Evolutionary conservation across 805 yeast genomes (phyloP).

Genomic region (Kodamaea neixiangensis): DNA sequence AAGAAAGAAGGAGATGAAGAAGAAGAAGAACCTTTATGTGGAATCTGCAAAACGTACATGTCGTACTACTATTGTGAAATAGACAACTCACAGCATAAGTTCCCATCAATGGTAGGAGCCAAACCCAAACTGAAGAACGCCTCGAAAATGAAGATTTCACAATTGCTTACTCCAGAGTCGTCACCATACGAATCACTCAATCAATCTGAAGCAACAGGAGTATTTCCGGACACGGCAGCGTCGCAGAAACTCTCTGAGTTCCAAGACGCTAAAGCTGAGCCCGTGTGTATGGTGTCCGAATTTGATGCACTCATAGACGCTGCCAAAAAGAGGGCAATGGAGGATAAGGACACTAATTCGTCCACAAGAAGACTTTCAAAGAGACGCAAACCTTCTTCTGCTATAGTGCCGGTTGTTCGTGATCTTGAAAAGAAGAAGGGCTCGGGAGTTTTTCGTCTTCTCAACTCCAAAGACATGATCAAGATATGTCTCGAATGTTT

Average conservation of each 20-base stretch:
- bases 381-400: constrained; percentile 4
- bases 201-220: constrained; percentile 3
- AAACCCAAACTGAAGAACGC: constrained; percentile 7
- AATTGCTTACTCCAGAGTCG: constrained; percentile 39
- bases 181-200: constrained; percentile 30
- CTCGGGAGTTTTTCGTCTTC: constrained; percentile 8
- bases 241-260: constrained; percentile 8
- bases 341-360: background rate
- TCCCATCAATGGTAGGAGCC: constrained; percentile 11
- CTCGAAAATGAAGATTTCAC: constrained; percentile 13
- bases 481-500: constrained; percentile 35
- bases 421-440: constrained; percentile 1
- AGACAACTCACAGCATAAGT: constrained; percentile 25
- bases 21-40: constrained; percentile 49
- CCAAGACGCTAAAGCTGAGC: background rate
- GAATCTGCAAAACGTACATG: constrained; percentile 49
- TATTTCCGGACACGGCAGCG: constrained; percentile 7
- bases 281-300: constrained; percentile 5
- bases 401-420: background rate
- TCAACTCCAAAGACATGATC: constrained; percentile 27
- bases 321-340: constrained; percentile 12
- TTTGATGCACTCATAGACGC: constrained; percentile 9
- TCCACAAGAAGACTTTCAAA: background rate
- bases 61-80: constrained; percentile 50
- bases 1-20: constrained; percentile 1